phyloP scores from a whole-genome alignment of 768 basidiomycete genomes.

The Rhizopogon salebrosus region DNA sequence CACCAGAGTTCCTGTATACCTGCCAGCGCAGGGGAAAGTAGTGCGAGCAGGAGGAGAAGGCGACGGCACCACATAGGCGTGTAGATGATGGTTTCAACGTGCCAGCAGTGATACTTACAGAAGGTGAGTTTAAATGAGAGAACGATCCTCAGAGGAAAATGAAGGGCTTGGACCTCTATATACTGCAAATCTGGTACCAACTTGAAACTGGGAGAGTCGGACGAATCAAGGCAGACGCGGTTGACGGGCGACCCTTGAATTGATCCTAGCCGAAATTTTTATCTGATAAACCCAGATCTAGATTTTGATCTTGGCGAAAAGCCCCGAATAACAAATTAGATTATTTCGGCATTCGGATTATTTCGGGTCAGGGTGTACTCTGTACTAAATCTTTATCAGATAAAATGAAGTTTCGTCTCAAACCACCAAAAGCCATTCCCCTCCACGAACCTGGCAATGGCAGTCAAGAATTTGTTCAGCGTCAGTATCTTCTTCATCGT shows the following conservation, averaged over 20 bases:
- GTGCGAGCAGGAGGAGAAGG: constrained; percentile 11
- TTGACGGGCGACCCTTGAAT: background rate
- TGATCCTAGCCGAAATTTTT: constrained; percentile 6
- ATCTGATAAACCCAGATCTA: constrained; percentile 7
- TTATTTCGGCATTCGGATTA: background rate
- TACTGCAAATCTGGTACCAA: background rate
- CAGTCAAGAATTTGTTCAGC: constrained; percentile 66
- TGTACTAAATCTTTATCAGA: background rate
- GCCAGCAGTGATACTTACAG: background rate
- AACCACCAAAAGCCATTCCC: background rate
- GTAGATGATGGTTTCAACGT: background rate
- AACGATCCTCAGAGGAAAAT: background rate
- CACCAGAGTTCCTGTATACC: constrained; percentile 77
- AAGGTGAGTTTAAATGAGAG: background rate
- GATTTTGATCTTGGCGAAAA: background rate
- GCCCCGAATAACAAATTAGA: background rate
- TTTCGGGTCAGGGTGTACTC: background rate
- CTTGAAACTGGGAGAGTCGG: background rate
- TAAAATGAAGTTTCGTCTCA: background rate
- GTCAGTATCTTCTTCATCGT: constrained; percentile 95
- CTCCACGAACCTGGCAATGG: constrained; percentile 39
- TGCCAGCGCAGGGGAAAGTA: constrained; percentile 42
- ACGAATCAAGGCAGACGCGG: background rate
- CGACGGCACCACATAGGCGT: background rate
- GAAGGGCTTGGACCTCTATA: background rate